Evolutionary conservation across 1,284 basidiomycete genomes (phyloP), one percentile per base, ranked within the genome.

Genomic region (Leucoagaricus sp.): DNA sequence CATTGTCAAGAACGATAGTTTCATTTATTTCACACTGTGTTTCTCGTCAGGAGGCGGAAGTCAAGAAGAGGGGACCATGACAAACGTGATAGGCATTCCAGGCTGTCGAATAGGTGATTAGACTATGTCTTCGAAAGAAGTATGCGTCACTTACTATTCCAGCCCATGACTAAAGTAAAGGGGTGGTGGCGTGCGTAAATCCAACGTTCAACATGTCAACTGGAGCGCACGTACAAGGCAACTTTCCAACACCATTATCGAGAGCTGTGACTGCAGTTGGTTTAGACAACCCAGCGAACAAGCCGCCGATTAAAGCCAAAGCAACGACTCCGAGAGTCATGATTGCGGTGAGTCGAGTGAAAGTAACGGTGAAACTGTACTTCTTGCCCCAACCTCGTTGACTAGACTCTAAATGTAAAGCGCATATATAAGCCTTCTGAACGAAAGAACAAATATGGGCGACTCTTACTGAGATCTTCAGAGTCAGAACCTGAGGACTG

Each of bases 1-100:
- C 79, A 1, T 78, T 80, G 59, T 38, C 36, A 38, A 38, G 36
- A 38, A n/a, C 36, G 36, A 13, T 13, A 33, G 13, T 13, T 33
- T 33, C n/a, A n/a, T n/a, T n/a, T n/a, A n/a, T n/a, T n/a, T n/a
- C n/a, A n/a, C n/a, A n/a, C n/a, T n/a, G n/a, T n/a, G n/a, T n/a
- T n/a, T n/a, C n/a, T n/a, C n/a, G n/a, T n/a, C n/a, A n/a, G n/a
- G n/a, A n/a, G n/a, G n/a, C n/a, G n/a, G n/a, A n/a, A n/a, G 12
- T 38, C 6, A n/a, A n/a, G 36, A 13, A 38, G 17, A 13, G 17
- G 15, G 15, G n/a, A n/a, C n/a, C n/a, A n/a, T n/a, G 36, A 46
- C 25, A 15, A 4, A 46, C 45, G 6, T 46, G 45, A n/a, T 46
- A 46, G 1, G 45, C 45, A 29, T 46, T 46, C 45, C 45, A 46